Base-by-base conservation (phyloP, 78 protist species). In the Tieghemostelium lacteum region DNA sequence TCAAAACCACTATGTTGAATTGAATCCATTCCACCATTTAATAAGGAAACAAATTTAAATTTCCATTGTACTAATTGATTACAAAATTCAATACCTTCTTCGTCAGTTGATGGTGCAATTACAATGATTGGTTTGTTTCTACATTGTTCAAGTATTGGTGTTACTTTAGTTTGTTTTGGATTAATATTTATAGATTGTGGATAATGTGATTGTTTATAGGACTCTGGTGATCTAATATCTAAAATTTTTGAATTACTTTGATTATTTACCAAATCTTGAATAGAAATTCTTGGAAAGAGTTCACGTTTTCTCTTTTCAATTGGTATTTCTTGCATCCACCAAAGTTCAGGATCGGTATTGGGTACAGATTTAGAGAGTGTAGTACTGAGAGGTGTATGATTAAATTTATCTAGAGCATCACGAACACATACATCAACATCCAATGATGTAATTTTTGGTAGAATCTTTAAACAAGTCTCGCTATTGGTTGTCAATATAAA, bases 11-110 rank as follows among this genome's bases (percentile, higher is more conserved):
- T 78, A 83, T 83, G 91, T 58, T 70, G 64, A 0, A 83, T 20
- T 5, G 91, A 63, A 83, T 83, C 91, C 73, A 83, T 83, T 10
- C 93, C 93, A 37, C 93, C 93, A 66, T 86, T 86, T 16, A 86
- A 55, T n/a, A 74, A 26, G n/a, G 87, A 42, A 17, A 86, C 93
- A 65, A n/a, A 74, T 10, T 83, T 83, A 52, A 86, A 86, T 22
- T 74, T 74, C 85, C 85, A 66, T 10, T 54, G 55, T 8, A 86
- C 73, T 31, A 86, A 31, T 57, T 71, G 76, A 40, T 86, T 86
- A 0, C 75, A 54, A 49, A 86, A 86, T 0, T 86, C 87, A 1
- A 74, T 31, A 34, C 85, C 93, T 20, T 33, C 54, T 14, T 54
- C 70, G 4, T 73, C 40, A 4, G 69, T 31, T 20, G 55, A 29